Percentiles rank a stretch among this genome's conserved stretches.
These are phyloP conservation scores for Lasiodiplodia theobromae DNA, from an alignment of 2,329 filamentous ascomycete genomes.

Conservation along the genomic window DNA sequence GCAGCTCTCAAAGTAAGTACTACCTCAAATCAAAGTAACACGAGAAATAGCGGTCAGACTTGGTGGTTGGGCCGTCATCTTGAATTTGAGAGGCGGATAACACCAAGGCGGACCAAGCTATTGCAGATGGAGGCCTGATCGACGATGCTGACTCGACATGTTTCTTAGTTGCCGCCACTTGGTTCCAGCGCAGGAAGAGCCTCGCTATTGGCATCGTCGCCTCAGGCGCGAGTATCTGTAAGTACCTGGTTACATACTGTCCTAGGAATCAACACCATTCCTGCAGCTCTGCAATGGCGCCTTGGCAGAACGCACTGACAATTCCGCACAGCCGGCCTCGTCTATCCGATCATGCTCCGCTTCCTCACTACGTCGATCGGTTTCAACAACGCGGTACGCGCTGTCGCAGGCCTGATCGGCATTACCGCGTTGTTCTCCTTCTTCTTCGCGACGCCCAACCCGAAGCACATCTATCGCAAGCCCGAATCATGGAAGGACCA, in stretches of 20 bases:
- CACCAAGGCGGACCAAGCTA: conserved; percentile 8
- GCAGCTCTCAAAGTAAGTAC: conserved; percentile 57
- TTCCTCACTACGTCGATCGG: conserved; percentile 52
- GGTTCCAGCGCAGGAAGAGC: conserved; percentile 56
- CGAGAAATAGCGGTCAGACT: not conserved
- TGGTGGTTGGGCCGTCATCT: conserved; percentile 2
- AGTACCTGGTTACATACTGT: conserved; percentile 20
- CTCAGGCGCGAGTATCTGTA: conserved; percentile 56
- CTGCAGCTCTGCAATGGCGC: not conserved
- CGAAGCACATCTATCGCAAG: conserved; percentile 47
- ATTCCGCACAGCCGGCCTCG: conserved; percentile 44
- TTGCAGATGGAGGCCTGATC: conserved; percentile 14
- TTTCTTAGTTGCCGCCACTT: conserved; percentile 55
- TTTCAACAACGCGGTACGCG: conserved; percentile 55
- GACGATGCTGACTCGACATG: conserved; percentile 18
- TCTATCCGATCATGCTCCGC: conserved; percentile 57
- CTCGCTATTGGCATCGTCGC: conserved; percentile 60
- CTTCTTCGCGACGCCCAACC: conserved; percentile 54
- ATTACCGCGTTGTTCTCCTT: conserved; percentile 51
- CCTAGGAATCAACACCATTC: not conserved
- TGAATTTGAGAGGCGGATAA: not conserved
- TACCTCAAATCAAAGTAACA: conserved; percentile 11
- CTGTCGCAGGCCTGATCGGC: conserved; percentile 51
- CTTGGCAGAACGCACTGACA: conserved; percentile 3
- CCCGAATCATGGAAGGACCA: conserved; percentile 48